These are phyloP conservation scores for Pseudocercospora vitis DNA, from an alignment of 2,329 filamentous ascomycete species.

Conservation along the genomic window DNA sequence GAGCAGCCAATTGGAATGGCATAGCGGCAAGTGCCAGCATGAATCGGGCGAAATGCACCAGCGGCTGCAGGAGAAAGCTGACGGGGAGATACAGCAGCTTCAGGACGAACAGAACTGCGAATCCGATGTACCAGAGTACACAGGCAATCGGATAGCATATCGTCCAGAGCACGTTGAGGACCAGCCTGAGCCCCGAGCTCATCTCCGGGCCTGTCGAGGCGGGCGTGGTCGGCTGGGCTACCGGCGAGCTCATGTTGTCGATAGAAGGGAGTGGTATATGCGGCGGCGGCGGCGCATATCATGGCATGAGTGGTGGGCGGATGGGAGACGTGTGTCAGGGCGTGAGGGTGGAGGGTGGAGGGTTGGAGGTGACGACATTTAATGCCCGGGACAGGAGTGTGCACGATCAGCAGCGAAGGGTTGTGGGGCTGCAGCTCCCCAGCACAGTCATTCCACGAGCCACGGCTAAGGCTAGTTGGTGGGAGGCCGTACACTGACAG, in stretches of 20 bases:
- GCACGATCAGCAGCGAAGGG: too few species aligned
- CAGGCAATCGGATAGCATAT: constrained; percentile 42
- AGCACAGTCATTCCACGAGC: too few species aligned
- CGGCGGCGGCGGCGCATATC: too few species aligned
- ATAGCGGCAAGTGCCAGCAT: constrained; percentile 45
- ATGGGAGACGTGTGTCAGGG: background rate
- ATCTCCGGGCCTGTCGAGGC: background rate
- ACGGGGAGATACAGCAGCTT: constrained; percentile 51
- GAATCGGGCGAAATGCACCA: constrained; percentile 49
- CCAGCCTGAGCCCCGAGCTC: background rate
- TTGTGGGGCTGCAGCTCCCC: too few species aligned
- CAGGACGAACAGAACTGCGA: constrained; percentile 43
- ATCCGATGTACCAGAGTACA: constrained; percentile 42
- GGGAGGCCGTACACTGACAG: background rate
- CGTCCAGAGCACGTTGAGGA: constrained; percentile 1
- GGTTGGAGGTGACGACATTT: background rate
- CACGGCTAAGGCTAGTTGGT: too few species aligned
- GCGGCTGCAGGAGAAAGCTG: constrained; percentile 52
- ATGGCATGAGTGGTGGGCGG: background rate
- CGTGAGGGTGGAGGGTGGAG: background rate
- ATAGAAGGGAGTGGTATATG: background rate
- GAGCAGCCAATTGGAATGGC: constrained; percentile 54
- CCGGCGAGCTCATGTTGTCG: background rate
- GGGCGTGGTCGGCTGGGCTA: background rate
- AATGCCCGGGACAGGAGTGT: background rate